Percentiles rank a stretch among this genome's conserved stretches.
phyloP scores from a whole-genome alignment of 345 rosid genomes.

The Linum tenue region DNA sequence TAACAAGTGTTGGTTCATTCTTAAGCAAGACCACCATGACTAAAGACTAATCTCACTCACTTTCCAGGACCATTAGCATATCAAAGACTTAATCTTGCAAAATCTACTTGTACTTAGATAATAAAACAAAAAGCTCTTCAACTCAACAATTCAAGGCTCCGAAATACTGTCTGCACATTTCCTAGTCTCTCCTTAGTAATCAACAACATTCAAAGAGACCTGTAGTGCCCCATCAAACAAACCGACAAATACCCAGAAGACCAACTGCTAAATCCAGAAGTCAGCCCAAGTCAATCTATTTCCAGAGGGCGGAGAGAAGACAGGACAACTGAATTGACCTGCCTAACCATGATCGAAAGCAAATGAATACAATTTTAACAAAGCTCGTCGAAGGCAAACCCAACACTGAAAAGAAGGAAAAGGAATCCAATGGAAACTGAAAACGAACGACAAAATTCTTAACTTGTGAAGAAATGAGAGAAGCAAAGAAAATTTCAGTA shows the following conservation, averaged over 20 bases:
- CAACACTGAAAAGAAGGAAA: neutral
- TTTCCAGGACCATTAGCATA: neutral
- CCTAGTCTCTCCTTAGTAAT: neutral
- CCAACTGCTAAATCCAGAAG: too few relatives aligned
- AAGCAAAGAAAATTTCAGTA: conserved; percentile 9
- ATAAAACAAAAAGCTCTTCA: neutral
- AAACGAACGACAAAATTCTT: neutral
- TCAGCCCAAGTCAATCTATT: too few relatives aligned
- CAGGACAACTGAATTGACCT: neutral
- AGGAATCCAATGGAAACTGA: neutral
- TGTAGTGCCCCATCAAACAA: neutral
- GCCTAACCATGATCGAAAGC: neutral
- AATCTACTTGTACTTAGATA: too few relatives aligned
- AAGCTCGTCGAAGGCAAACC: neutral
- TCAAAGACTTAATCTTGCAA: neutral
- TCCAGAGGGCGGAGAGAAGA: neutral
- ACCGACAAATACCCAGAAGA: too few relatives aligned
- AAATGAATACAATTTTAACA: too few relatives aligned
- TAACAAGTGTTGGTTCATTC: too few relatives aligned
- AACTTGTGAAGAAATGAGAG: neutral
- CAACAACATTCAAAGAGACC: neutral
- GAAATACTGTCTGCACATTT: neutral
- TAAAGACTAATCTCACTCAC: too few relatives aligned
- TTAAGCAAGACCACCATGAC: too few relatives aligned
- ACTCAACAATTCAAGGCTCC: neutral